A percentile compares a stretch with the other conserved stretches of the same genome.
These are phyloP conservation scores for Balakata baccata DNA, from an alignment of 345 rosid genomes.

Conservation along the genomic window DNA sequence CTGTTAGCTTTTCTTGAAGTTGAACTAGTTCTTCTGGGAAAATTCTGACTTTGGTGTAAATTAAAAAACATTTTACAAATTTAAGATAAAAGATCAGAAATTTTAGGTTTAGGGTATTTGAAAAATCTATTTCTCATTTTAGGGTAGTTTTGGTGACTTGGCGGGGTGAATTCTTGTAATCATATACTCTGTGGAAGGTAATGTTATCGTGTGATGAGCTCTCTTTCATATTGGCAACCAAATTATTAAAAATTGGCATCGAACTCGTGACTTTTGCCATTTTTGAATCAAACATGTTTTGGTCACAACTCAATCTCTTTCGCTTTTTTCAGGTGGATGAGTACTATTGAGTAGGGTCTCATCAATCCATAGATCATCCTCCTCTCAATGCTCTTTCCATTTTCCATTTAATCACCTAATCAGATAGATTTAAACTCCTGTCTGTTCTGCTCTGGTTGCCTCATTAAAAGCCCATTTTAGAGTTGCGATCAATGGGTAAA, in stretches of 20 bases:
- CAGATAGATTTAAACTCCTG: neutral
- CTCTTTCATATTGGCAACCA: neutral
- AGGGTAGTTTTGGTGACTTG: too few relatives aligned
- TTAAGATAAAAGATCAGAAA: too few relatives aligned
- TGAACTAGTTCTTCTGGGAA: neutral
- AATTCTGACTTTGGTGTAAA: too few relatives aligned
- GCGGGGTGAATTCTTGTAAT: too few relatives aligned
- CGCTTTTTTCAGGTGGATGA: neutral
- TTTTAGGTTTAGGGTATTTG: too few relatives aligned
- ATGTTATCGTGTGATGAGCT: neutral
- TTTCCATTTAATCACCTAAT: neutral
- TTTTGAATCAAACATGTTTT: neutral
- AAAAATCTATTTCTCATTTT: too few relatives aligned
- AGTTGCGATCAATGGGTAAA: neutral
- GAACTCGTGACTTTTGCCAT: neutral
- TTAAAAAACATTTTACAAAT: too few relatives aligned
- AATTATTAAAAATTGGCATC: neutral
- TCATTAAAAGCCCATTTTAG: neutral
- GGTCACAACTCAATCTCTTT: neutral
- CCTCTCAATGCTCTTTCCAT: neutral
- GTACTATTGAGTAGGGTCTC: too few relatives aligned
- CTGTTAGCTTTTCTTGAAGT: neutral
- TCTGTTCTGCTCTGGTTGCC: neutral
- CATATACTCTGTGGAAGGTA: neutral
- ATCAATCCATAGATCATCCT: neutral